Evolutionary conservation across 768 basidiomycete genomes (phyloP), one percentile per base, ranked within the genome.

Genomic region (Mycena vitilis): DNA sequence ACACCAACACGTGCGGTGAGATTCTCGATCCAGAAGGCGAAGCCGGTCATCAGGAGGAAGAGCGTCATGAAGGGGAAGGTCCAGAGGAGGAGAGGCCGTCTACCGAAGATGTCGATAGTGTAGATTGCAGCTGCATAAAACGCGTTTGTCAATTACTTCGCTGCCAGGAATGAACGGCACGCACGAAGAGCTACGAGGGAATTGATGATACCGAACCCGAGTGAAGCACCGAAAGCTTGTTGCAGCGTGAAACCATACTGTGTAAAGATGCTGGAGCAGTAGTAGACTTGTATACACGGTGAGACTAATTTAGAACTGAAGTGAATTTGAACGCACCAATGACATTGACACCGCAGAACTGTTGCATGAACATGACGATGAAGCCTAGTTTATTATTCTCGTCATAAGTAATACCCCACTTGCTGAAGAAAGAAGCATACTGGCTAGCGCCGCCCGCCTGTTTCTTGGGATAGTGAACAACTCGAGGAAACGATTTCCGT

Each of bases 21-120:
- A 5, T 30, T 30, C 30, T 30, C 30, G 30, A 30, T 30, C 30
- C 30, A 30, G 30, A 30, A 30, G 30, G 30, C 30, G 5, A 30
- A 30, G 2, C 30, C 30, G 30, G 30, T 30, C 30, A 30, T 30
- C 5, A 94, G 85, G 37, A 94, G 81, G 36, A 89, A 90, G 81
- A 87, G 85, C 0, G 91, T 88, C 94, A 95, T 95, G 67, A 87
- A 87, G 0, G 94, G 93, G 84, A 95, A 95, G 0, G 92, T 93
- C 73, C 88, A 88, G 16, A 95, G 78, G 16, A 95, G 81, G 4
- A 95, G 83, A 60, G 88, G 89, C n/a, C 94, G 88, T 45, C 94
- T 86, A 13, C 94, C 94, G 72, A 88, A 93, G 5, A 30, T 30
- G 30, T 30, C 30, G 30, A 30, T 30, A 3, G 30, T 30, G 30